phyloP scores from a whole-genome alignment of 345 rosid genomes.

The Brassica rapa region DNA sequence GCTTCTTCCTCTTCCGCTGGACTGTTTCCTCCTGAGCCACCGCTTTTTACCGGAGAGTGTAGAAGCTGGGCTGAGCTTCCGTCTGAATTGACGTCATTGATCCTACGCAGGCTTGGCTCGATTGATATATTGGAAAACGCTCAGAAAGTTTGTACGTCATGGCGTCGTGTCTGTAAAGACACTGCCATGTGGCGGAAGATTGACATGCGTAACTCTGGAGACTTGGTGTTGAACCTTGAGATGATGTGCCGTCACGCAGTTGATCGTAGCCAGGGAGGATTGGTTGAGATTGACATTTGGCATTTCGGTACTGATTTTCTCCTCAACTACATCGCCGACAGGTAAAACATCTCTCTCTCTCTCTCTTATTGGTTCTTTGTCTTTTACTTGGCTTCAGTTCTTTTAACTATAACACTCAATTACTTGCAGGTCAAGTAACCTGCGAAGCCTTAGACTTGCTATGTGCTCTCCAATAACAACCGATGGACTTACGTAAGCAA shows the following conservation, averaged over 20 bases:
- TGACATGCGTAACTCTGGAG: conserved; percentile 31
- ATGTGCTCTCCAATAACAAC: conserved; percentile 41
- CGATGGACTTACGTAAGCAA: conserved; percentile 45
- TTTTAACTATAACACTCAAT: neutral
- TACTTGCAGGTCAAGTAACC: conserved; percentile 49
- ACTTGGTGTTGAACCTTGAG: neutral
- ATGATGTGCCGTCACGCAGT: conserved; percentile 51
- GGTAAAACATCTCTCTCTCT: conserved; percentile 28
- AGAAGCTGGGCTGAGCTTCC: conserved; percentile 49
- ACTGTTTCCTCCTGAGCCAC: neutral
- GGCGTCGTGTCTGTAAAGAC: conserved; percentile 54
- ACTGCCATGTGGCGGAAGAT: conserved; percentile 56
- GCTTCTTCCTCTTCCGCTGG: neutral
- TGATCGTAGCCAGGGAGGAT: conserved; percentile 56
- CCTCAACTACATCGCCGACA: conserved; percentile 49
- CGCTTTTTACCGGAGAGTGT: neutral
- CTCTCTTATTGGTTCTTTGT: neutral
- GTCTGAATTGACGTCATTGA: conserved; percentile 46
- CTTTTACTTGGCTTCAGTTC: neutral
- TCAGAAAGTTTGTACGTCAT: conserved; percentile 53
- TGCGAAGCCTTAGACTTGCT: conserved; percentile 51
- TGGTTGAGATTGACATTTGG: conserved; percentile 49
- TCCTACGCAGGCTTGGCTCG: conserved; percentile 43
- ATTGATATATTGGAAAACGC: conserved; percentile 48
- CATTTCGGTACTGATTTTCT: conserved; percentile 46